Evolutionary conservation across 345 rosid species (phyloP).

Genomic region (Camelina laxa): DNA sequence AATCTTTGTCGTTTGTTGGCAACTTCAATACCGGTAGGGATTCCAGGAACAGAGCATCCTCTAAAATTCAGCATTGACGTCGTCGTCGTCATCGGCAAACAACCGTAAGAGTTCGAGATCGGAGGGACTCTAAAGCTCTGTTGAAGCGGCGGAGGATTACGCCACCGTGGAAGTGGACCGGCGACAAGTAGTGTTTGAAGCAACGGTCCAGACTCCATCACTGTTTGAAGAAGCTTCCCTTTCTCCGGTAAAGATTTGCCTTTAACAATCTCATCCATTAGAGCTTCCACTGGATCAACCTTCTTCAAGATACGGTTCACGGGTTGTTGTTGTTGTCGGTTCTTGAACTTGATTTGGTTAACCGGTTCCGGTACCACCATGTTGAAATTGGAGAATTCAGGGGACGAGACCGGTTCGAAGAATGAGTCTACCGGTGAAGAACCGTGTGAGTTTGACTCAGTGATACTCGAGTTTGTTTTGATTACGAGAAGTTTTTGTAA

Average conservation of each 20-base stretch:
- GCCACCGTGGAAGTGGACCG: slow-evolving; percentile 91
- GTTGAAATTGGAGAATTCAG: slow-evolving; percentile 65
- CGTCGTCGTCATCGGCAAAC: slow-evolving; percentile 34
- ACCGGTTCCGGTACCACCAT: slow-evolving; percentile 50
- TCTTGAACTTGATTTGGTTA: slow-evolving; percentile 28
- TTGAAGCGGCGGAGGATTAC: slow-evolving; percentile 86
- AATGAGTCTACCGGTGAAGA: slow-evolving; percentile 80
- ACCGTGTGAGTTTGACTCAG: slow-evolving; percentile 73
- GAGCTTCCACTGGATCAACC: slow-evolving; percentile 48
- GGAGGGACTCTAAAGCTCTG: slow-evolving; percentile 63
- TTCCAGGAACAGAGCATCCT: slow-evolving; percentile 46
- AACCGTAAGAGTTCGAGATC: slow-evolving; percentile 50
- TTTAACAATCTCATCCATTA: slow-evolving; percentile 56
- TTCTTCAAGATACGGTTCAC: slow-evolving; percentile 37
- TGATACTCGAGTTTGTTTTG: slow-evolving; percentile 76
- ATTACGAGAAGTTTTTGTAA: slow-evolving; percentile 55
- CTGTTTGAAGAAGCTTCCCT: slow-evolving; percentile 74
- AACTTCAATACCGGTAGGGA: slow-evolving; percentile 47
- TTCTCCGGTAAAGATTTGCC: slow-evolving; percentile 67
- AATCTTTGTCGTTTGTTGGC: slow-evolving; percentile 70
- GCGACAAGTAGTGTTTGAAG: slow-evolving; percentile 81
- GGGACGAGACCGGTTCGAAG: slow-evolving; percentile 72
- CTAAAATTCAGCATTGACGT: slow-evolving; percentile 52
- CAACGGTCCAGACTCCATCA: slow-evolving; percentile 81
- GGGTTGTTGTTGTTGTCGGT: slow-evolving; percentile 15